These are phyloP conservation scores for Amesomyces nigricolor DNA, from an alignment of 2,329 filamentous ascomycete species.

Conservation along the genomic window DNA sequence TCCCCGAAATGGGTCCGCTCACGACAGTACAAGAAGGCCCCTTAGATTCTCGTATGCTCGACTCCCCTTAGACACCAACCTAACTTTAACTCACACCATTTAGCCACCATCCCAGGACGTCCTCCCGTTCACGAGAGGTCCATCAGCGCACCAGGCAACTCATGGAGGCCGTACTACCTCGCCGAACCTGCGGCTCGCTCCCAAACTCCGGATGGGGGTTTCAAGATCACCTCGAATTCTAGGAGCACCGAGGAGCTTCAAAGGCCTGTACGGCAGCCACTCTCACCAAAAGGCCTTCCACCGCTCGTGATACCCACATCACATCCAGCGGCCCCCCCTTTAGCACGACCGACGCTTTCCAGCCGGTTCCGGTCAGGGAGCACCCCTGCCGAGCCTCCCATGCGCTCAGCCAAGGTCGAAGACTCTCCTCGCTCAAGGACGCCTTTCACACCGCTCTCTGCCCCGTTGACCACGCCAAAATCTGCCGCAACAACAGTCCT, in stretches of 20 bases:
- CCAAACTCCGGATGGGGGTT: conserved; percentile 31
- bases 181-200: conserved; percentile 34
- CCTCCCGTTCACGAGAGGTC: conserved; percentile 61
- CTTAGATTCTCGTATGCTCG: conserved; percentile 65
- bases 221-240: conserved; percentile 26
- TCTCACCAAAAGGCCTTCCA: conserved; percentile 49
- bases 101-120: conserved; percentile 62
- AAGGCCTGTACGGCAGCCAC: conserved; percentile 31
- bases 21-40: conserved; percentile 61
- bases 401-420: conserved; percentile 40
- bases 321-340: conserved; percentile 29
- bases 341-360: conserved; percentile 38
- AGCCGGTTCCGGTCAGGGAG: conserved; percentile 43
- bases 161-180: conserved; percentile 42
- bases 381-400: conserved; percentile 37
- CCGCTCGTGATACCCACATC: conserved; percentile 52
- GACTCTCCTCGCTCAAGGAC: conserved; percentile 43
- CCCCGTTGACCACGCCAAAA: conserved; percentile 38
- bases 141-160: conserved; percentile 53
- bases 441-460: conserved; percentile 42
- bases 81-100: conserved; percentile 9
- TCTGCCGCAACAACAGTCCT: conserved; percentile 37
- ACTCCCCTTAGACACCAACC: not conserved
- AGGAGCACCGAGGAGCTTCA: conserved; percentile 23
- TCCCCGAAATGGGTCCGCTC: conserved; percentile 61